Base-by-base conservation (phyloP, 345 rosid species). In the Kandelia obovata region DNA sequence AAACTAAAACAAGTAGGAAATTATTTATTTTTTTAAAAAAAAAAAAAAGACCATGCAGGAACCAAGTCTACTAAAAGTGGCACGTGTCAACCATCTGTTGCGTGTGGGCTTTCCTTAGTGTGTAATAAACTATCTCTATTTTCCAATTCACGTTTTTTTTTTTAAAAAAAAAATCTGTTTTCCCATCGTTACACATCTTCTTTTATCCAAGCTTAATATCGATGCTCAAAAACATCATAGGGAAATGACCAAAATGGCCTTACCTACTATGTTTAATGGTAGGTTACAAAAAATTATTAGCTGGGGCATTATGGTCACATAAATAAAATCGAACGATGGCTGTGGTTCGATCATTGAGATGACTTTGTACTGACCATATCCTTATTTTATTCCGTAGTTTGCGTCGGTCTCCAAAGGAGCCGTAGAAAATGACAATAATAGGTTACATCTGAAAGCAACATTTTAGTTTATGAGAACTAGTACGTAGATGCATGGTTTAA, bases 341-440 rank as follows among this genome's bases (percentile, higher is more conserved):
- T 80, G 84, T 69, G 72, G 84, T 79, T 86, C 76, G 81, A 76
- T 84, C 83, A 75, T 79, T 83, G 88, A 87, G 77, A 81, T 78
- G 88, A 83, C 87, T 67, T 69, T 78, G 82, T 74, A 84, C 88
- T 82, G 73, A 83, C 85, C 85, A 76, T 75, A 73, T 78, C 85
- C 70, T 69, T 82, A 73, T 83, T 80, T 82, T 86, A 82, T 82
- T 80, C 83, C 80, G 77, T 75, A 75, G 83, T 69, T 77, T 74
- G 87, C 82, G 81, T 76, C 74, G 70, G 84, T 78, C 81, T 76
- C 81, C 76, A 64, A 75, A 73, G 75, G 71, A 64, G 58, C 46
- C 31, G 20, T 13, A 8, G 64, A 32, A 82, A 77, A 83, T 83
- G 58, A 73, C 81, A 58, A 77, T 70, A 74, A 69, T 59, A 60